Percentiles rank a stretch among this genome's conserved stretches.
Evolutionary conservation across 2,329 filamentous ascomycete genomes (phyloP).

Genomic region (Metarhizium humberi): DNA sequence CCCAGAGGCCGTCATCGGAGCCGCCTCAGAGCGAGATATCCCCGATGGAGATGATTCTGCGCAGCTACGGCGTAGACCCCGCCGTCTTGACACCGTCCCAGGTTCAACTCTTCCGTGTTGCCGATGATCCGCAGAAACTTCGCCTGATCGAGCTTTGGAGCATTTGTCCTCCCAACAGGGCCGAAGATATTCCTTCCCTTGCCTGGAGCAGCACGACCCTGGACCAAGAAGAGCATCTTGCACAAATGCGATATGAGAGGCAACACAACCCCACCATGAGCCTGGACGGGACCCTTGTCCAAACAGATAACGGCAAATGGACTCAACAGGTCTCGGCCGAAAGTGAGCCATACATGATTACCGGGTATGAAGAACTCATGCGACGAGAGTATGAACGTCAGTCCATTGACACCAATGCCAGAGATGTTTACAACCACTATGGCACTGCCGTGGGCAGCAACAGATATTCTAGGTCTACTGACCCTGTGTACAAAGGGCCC

Average conservation of each 20-base stretch:
- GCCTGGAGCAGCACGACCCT: constrained; percentile 44
- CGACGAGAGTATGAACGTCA: constrained; percentile 49
- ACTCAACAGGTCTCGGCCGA: constrained; percentile 26
- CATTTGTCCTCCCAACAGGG: constrained; percentile 61
- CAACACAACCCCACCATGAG: constrained; percentile 37
- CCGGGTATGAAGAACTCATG: constrained; percentile 66
- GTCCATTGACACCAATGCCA: constrained; percentile 22
- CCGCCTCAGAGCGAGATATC: constrained; percentile 38
- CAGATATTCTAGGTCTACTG: constrained; percentile 47
- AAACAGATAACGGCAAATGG: constrained; percentile 47
- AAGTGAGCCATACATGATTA: constrained; percentile 76
- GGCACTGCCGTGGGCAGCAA: constrained; percentile 28
- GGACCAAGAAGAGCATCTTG: constrained; percentile 50
- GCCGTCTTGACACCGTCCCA: constrained; percentile 62
- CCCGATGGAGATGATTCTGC: constrained; percentile 48
- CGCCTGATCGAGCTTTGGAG: constrained; percentile 79
- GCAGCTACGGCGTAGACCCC: constrained; percentile 61
- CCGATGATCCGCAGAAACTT: constrained; percentile 60
- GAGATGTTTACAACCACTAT: constrained; percentile 35
- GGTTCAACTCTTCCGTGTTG: constrained; percentile 67
- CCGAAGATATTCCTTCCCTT: constrained; percentile 41
- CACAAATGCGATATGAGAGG: constrained; percentile 48
- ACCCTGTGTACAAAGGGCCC: constrained; percentile 55
- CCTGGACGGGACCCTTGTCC: constrained; percentile 43
- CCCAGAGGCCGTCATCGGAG: constrained; percentile 39